Base-by-base conservation (phyloP, 139 green algal species). In the Chlorella sp. region DNA sequence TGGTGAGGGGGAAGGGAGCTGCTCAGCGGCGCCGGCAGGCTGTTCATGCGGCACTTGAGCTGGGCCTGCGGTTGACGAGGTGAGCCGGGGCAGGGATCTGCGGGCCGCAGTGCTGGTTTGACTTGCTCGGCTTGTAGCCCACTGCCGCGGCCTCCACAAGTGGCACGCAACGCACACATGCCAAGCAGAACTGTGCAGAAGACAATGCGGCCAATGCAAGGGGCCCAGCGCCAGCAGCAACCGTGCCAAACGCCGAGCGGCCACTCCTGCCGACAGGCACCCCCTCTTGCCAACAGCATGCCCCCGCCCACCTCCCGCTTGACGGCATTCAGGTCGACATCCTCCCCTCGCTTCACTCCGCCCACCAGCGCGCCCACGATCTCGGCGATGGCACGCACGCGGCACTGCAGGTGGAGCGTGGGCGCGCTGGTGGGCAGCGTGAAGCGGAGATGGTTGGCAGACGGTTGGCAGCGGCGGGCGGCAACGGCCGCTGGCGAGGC, bases 281-380 rank as follows among this genome's bases (percentile, higher is more conserved):
- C 32, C n/a, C 7, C 65, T 40, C 13, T 0, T 41, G 7, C n/a
- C 5, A 67, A 67, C 17, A 5, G 14, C 58, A 67, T 19, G 65
- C n/a, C 11, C 67, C 67, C 6, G 9, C 85, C 60, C 30, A 93
- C 92, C 82, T 90, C 69, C 3, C 68, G 82, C 83, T 97, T 98
- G 43, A 96, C 54, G 22, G 81, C 46, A 62, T 98, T 98, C 0
- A 98, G 85, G 90, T 98, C 92, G 8, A 98, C 90, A 64, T 97
- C 94, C 20, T 90, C 76, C 19, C 95, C 95, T 1, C 90, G 82
- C 54, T 90, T 88, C 24, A 98, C 91, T 1, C 88, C 92, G 19
- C 83, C 69, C 30, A 97, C 87, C 40, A 98, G 88, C 24, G 84
- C 84, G 3, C 82, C 82, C 13, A 98, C 94, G 51, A 97, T 94